These are phyloP conservation scores for Soucietia sequanensis DNA, from an alignment of 805 yeast genomes.

Conservation along the genomic window DNA sequence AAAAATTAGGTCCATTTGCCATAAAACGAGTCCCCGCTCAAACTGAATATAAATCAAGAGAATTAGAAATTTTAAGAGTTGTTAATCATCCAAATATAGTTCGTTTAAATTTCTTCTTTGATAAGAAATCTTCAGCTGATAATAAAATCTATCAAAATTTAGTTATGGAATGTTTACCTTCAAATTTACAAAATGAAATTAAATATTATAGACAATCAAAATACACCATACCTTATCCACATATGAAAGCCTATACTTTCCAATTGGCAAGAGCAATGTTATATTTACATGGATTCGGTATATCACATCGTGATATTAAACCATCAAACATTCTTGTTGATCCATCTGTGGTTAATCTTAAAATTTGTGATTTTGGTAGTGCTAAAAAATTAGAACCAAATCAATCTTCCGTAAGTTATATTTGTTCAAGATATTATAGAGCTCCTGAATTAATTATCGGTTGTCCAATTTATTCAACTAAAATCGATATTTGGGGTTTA, in stretches of 20 bases:
- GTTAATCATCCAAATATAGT: constrained; percentile 82
- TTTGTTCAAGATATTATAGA: constrained; percentile 92
- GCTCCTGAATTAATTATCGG: constrained; percentile 97
- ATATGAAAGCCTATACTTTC: constrained; percentile 72
- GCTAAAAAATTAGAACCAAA: constrained; percentile 76
- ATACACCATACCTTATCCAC: constrained; percentile 65
- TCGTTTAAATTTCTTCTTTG: constrained; percentile 65
- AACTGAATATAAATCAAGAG: constrained; percentile 81
- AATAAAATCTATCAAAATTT: constrained; percentile 71
- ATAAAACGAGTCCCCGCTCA: constrained; percentile 85
- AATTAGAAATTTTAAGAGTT: constrained; percentile 69
- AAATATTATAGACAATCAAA: constrained; percentile 62
- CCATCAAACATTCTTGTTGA: constrained; percentile 81
- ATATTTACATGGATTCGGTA: constrained; percentile 75
- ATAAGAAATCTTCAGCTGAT: constrained; percentile 56
- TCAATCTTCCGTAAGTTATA: constrained; percentile 91
- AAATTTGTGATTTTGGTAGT: constrained; percentile 83
- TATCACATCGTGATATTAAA: constrained; percentile 81
- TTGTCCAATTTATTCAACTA: constrained; percentile 79
- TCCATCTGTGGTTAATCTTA: constrained; percentile 62
- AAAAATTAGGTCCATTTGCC: constrained; percentile 80
- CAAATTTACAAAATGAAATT: constrained; percentile 73
- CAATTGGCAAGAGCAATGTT: constrained; percentile 84
- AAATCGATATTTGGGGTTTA: constrained; percentile 96
- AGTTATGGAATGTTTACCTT: constrained; percentile 87